Evolutionary conservation across 1,284 basidiomycete species (phyloP).

Genomic region (Afroboletus lepidellus): DNA sequence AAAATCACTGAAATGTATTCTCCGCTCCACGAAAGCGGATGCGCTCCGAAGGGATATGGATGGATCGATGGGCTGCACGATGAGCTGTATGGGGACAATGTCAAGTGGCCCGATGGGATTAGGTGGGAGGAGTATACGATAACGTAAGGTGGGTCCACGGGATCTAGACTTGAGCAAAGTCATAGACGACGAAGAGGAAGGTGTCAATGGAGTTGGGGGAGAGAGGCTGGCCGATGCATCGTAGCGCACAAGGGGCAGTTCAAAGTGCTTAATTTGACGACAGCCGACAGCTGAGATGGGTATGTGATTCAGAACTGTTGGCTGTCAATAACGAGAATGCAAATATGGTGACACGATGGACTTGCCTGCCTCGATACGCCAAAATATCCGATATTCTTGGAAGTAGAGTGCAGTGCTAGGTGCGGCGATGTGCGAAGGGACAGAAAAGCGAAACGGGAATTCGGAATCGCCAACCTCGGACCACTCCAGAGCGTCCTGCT

Average conservation of each 20-base stretch:
- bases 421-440: slow-evolving; percentile 63
- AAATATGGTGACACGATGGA: slow-evolving; percentile 20
- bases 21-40: slow-evolving; percentile 53
- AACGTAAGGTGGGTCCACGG: slow-evolving; percentile 48
- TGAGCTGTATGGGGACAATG: slow-evolving; percentile 53
- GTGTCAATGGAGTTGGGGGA: slow-evolving; percentile 32
- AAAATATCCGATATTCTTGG: slow-evolving; percentile 75
- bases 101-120: slow-evolving; percentile 55
- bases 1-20: slow-evolving; percentile 48
- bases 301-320: slow-evolving; percentile 60
- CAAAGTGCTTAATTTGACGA: slow-evolving; percentile 64
- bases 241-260: slow-evolving; percentile 65
- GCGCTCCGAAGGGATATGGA: slow-evolving; percentile 52
- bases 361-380: slow-evolving; percentile 80
- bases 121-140: slow-evolving; percentile 45
- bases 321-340: slow-evolving; percentile 14
- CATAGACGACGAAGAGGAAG: slow-evolving; percentile 35
- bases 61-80: slow-evolving; percentile 47
- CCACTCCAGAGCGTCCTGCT: slow-evolving; percentile 53
- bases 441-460: slow-evolving; percentile 64
- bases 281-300: slow-evolving; percentile 64
- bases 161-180: slow-evolving; percentile 44
- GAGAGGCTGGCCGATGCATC: slow-evolving; percentile 45
- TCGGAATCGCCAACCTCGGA: slow-evolving; percentile 63
- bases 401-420: slow-evolving; percentile 65